Percentiles rank a stretch among this genome's conserved stretches.
Evolutionary conservation across 2,329 filamentous ascomycete species (phyloP).

Genomic region (Ophiostoma quercus): DNA sequence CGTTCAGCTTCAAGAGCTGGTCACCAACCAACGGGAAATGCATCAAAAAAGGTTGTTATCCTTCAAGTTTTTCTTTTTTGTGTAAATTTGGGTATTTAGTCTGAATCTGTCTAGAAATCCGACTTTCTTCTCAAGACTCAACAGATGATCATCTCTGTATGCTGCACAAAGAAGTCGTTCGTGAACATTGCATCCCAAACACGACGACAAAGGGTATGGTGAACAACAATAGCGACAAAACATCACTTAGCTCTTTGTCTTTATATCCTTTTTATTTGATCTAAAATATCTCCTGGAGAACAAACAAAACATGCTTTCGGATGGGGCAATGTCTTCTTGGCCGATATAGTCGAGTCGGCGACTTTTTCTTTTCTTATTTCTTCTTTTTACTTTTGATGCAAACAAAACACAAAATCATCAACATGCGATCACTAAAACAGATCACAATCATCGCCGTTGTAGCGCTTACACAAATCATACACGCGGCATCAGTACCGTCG

Average conservation of each 20-base stretch:
- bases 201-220: background rate
- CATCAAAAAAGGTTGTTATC: background rate
- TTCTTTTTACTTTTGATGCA: background rate
- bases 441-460: too few species aligned
- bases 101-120: background rate
- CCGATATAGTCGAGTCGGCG: background rate
- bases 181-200: slow-evolving; percentile 4
- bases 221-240: background rate
- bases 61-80: background rate
- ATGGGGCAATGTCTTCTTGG: background rate
- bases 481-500: background rate
- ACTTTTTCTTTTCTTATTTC: background rate
- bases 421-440: background rate
- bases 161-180: background rate
- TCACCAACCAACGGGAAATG: background rate
- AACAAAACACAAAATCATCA: background rate
- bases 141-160: background rate
- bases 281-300: background rate
- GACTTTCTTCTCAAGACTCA: background rate
- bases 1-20: background rate
- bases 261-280: background rate
- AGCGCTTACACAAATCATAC: background rate
- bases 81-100: too few species aligned
- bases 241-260: background rate
- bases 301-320: background rate